A percentile compares a stretch with the other conserved stretches of the same genome.
phyloP scores from a whole-genome alignment of 2,329 filamentous ascomycete genomes.

The Xylariaceae sp. region DNA sequence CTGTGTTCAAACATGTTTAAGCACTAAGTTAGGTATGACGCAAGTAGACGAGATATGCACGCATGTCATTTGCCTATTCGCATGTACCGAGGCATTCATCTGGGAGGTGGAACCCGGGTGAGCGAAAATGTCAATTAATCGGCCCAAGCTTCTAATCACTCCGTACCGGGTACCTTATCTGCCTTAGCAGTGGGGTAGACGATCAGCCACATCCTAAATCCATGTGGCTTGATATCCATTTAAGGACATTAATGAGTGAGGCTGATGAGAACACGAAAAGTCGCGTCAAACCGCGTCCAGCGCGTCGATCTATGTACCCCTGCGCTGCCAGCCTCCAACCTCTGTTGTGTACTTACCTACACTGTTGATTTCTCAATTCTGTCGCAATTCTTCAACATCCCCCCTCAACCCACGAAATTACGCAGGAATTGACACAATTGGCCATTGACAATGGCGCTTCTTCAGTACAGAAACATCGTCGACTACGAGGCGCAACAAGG shows the following conservation, averaged over 20 bases:
- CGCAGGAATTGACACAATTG: conserved; percentile 13
- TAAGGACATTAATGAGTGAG: conserved; percentile 28
- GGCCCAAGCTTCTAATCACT: not conserved
- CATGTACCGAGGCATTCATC: conserved; percentile 31
- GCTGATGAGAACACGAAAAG: conserved; percentile 35
- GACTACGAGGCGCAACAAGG: conserved; percentile 87
- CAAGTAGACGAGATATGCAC: not conserved
- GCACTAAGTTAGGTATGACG: too few relatives aligned
- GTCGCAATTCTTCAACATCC: conserved; percentile 30
- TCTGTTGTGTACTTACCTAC: too few relatives aligned
- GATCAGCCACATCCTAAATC: not conserved
- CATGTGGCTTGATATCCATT: not conserved
- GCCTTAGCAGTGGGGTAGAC: too few relatives aligned
- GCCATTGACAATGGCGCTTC: conserved; percentile 72
- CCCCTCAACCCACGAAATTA: conserved; percentile 15
- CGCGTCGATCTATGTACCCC: conserved; percentile 12
- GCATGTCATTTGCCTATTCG: not conserved
- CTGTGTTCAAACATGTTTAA: conserved; percentile 6
- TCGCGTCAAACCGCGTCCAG: conserved; percentile 34
- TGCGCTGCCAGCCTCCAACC: conserved; percentile 25
- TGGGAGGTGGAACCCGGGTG: not conserved
- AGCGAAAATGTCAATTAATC: not conserved
- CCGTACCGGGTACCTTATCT: too few relatives aligned
- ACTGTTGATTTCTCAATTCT: conserved; percentile 10
- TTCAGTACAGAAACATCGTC: conserved; percentile 76